Conservation (phyloP, 345 rosid genomes). For the Linum trigynum region DNA sequence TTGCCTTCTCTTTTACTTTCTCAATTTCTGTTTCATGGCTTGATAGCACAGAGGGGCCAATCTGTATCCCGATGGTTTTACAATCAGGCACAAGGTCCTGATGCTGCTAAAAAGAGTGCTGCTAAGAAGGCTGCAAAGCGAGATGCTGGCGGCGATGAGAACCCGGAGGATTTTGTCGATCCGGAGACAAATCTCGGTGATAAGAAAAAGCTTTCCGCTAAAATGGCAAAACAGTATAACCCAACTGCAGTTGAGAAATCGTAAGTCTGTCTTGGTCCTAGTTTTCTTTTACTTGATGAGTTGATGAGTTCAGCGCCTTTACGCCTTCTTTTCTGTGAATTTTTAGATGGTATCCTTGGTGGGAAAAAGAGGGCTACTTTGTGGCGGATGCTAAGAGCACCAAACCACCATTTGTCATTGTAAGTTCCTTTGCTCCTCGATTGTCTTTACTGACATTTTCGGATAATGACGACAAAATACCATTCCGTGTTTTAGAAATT, state of each 20-base stretch:
- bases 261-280: conserved; percentile 18
- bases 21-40: background rate
- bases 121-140: conserved; percentile 54
- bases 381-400: conserved; percentile 65
- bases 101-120: conserved; percentile 40
- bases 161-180: conserved; percentile 61
- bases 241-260: conserved; percentile 76
- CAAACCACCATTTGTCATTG: conserved; percentile 69
- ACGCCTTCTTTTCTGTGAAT: conserved; percentile 8
- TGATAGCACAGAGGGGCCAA: background rate
- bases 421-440: conserved; percentile 23
- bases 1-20: background rate
- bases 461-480: no score
- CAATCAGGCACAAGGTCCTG: conserved; percentile 35
- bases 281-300: background rate
- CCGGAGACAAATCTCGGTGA: conserved; percentile 68
- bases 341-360: conserved; percentile 84
- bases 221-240: conserved; percentile 84
- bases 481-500: background rate
- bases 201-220: conserved; percentile 63
- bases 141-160: conserved; percentile 39
- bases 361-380: conserved; percentile 73
- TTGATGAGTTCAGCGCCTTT: background rate
- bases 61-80: background rate
- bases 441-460: background rate